Evolutionary conservation across 805 yeast species (phyloP).

Genomic region (Candida dendrica): DNA sequence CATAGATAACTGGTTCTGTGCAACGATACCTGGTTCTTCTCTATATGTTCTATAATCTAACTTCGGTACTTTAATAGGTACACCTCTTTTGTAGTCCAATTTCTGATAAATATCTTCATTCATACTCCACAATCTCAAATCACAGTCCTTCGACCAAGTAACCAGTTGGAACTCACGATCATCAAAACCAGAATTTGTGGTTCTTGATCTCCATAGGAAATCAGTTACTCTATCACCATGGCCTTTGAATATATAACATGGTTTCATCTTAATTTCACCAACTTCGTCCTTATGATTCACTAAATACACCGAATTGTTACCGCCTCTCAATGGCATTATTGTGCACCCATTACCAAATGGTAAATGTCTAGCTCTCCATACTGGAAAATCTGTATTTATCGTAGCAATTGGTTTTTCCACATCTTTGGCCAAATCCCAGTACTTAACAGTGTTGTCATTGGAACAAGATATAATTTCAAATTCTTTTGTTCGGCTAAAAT

Average conservation of each 20-base stretch:
- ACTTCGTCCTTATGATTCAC: constrained; percentile 20
- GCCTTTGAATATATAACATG: constrained; percentile 62
- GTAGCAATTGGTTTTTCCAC: constrained; percentile 44
- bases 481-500: constrained; percentile 59
- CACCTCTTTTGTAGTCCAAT: constrained; percentile 34
- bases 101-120: constrained; percentile 39
- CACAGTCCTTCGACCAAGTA: constrained; percentile 90
- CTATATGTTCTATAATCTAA: constrained; percentile 43
- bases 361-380: constrained; percentile 78
- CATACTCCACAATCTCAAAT: constrained; percentile 75
- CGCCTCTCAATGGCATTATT: constrained; percentile 87
- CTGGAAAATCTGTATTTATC: constrained; percentile 72
- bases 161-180: constrained; percentile 86
- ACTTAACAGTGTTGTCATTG: constrained; percentile 75
- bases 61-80: constrained; percentile 27
- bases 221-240: constrained; percentile 84
- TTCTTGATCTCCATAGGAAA: constrained; percentile 76
- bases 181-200: constrained; percentile 37
- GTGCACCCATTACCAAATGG: constrained; percentile 90
- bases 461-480: constrained; percentile 73
- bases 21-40: constrained; percentile 35
- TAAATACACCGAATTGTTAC: constrained; percentile 42
- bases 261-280: constrained; percentile 34
- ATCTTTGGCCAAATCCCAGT: constrained; percentile 60
- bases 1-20: constrained; percentile 24